Conservation (phyloP, 140 eudicot genomes). For the Bidens hawaiensis region DNA sequence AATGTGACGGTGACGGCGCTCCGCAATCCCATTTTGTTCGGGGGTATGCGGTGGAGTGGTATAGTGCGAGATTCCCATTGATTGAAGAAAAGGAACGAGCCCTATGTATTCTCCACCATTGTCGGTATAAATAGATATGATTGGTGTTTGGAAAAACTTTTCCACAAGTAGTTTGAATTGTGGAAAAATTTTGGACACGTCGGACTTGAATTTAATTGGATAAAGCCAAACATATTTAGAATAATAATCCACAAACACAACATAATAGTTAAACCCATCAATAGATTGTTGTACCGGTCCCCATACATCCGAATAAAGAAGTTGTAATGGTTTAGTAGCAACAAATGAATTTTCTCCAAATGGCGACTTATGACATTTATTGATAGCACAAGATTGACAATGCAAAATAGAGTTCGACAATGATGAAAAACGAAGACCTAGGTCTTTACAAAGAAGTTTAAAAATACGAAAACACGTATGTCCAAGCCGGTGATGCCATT, state of each 20-base stretch:
- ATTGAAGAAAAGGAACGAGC: background rate
- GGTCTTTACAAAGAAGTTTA: conserved; percentile 1
- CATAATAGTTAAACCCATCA: background rate
- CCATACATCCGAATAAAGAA: background rate
- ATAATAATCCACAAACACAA: background rate
- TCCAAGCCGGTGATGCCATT: conserved; percentile 8
- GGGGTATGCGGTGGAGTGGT: background rate
- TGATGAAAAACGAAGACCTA: background rate
- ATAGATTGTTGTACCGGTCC: background rate
- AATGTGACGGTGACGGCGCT: background rate
- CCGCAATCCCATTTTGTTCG: background rate
- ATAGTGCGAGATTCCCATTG: background rate
- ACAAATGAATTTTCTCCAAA: background rate
- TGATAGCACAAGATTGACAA: background rate
- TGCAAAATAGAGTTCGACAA: background rate
- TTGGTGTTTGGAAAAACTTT: background rate
- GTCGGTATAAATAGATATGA: background rate
- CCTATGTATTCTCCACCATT: background rate
- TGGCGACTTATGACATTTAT: conserved; percentile 7
- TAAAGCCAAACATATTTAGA: background rate
- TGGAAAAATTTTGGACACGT: background rate
- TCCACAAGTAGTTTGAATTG: background rate
- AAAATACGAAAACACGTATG: background rate
- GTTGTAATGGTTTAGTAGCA: background rate
- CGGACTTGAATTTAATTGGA: background rate